These are phyloP conservation scores for Sphagnum fallax DNA, from an alignment of 228 moss, liverwort and hornwort genomes.

Conservation along the genomic window DNA sequence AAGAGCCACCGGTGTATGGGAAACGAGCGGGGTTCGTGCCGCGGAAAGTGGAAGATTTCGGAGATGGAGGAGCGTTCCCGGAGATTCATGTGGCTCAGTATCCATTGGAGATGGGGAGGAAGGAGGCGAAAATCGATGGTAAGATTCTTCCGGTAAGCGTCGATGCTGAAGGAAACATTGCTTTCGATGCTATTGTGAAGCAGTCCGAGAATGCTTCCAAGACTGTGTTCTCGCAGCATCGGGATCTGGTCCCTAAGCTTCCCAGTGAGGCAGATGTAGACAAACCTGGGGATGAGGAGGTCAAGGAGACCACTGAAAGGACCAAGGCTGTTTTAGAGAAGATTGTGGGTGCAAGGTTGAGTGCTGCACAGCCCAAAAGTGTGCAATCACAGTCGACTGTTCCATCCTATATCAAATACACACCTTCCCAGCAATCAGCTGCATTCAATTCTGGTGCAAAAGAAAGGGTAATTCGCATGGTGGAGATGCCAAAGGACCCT, in stretches of 20 bases:
- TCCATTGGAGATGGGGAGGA: constrained; percentile 91
- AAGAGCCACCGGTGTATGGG: constrained; percentile 73
- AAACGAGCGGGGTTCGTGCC: constrained; percentile 84
- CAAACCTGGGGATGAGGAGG: constrained; percentile 63
- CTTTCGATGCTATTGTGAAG: constrained; percentile 81
- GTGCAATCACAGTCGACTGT: constrained; percentile 63
- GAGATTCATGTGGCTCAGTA: constrained; percentile 95
- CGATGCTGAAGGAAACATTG: constrained; percentile 88
- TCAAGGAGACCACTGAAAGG: constrained; percentile 75
- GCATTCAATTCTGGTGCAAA: constrained; percentile 95
- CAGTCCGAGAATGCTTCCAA: constrained; percentile 86
- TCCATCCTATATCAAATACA: constrained; percentile 88
- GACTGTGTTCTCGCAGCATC: constrained; percentile 76
- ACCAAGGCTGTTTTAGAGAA: constrained; percentile 88
- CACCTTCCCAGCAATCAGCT: constrained; percentile 90
- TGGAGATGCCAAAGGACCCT: constrained; percentile 76
- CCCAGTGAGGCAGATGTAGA: constrained; percentile 60
- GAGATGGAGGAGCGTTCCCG: constrained; percentile 96
- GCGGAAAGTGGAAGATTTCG: constrained; percentile 87
- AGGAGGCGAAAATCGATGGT: constrained; percentile 61
- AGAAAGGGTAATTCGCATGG: constrained; percentile 98
- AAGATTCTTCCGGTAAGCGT: constrained; percentile 93
- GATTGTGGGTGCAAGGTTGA: constrained; percentile 63
- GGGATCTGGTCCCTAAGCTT: constrained; percentile 79
- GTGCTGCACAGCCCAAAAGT: constrained; percentile 99